Conservation (phyloP, 2,329 filamentous ascomycete species). For the Metarhizium sp. region DNA sequence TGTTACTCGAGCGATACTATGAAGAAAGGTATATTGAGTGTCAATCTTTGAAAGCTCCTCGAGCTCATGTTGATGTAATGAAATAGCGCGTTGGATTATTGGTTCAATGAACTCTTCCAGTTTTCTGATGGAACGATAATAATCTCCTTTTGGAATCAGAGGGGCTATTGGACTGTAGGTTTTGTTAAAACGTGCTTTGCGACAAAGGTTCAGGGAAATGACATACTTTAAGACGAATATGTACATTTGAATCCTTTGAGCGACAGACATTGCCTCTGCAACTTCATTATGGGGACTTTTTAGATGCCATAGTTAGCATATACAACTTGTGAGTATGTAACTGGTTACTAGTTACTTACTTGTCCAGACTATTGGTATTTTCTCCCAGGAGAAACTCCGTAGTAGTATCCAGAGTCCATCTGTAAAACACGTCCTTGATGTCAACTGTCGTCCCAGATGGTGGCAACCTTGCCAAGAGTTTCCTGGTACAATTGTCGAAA, state of each 20-base stretch:
- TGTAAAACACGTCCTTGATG: constrained; percentile 54
- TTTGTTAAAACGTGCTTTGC: not conserved
- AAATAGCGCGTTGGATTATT: constrained; percentile 58
- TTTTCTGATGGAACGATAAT: constrained; percentile 50
- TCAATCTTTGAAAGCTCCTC: constrained; percentile 60
- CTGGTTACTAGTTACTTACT: constrained; percentile 15
- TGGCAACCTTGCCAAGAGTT: constrained; percentile 50
- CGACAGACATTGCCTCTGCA: constrained; percentile 59
- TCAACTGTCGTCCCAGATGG: constrained; percentile 44
- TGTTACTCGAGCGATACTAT: constrained; percentile 63
- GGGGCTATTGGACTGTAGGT: constrained; percentile 43
- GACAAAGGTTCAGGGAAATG: not conserved
- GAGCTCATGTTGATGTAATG: constrained; percentile 53
- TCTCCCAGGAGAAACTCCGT: constrained; percentile 61
- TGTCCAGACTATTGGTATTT: constrained; percentile 36
- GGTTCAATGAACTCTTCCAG: constrained; percentile 62
- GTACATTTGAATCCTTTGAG: constrained; percentile 57
- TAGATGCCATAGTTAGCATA: constrained; percentile 17
- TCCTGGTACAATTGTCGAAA: constrained; percentile 50
- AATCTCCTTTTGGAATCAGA: constrained; percentile 49
- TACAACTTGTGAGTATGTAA: constrained; percentile 12
- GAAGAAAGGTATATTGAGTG: constrained; percentile 64
- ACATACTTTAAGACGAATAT: constrained; percentile 39
- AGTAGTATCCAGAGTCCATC: constrained; percentile 56
- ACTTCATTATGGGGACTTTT: constrained; percentile 47